phyloP scores from a whole-genome alignment of 2,329 filamentous ascomycete species.

The Alternaria sp. region DNA sequence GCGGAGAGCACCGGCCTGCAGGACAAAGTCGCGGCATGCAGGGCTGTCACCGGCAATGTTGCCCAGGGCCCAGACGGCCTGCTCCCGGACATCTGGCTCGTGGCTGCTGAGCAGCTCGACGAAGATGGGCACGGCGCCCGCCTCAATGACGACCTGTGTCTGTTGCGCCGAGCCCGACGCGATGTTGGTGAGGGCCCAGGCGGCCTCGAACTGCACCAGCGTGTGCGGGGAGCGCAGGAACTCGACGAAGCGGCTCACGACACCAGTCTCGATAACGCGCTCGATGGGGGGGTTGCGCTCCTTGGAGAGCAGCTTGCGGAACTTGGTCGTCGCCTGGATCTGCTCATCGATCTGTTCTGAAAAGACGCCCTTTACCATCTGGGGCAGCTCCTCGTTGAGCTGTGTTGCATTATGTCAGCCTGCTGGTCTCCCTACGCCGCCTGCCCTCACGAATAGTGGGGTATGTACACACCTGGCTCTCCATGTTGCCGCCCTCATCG shows the following conservation, averaged over 20 bases:
- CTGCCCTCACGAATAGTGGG: constrained; percentile 27
- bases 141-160: constrained; percentile 98
- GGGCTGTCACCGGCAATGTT: constrained; percentile 99
- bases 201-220: constrained; percentile 97
- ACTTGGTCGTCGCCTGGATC: constrained; percentile 97
- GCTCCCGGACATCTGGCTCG: constrained; percentile 96
- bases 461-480: constrained; percentile 81
- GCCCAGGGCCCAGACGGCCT: constrained; percentile 97
- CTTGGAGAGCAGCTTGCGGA: constrained; percentile 96
- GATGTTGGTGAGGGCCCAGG: constrained; percentile 99
- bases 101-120: constrained; percentile 94
- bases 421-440: neutral
- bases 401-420: constrained; percentile 53
- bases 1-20: constrained; percentile 88
- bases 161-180: constrained; percentile 96
- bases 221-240: constrained; percentile 98
- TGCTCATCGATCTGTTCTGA: constrained; percentile 98
- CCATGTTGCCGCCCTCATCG: constrained; percentile 92
- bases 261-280: constrained; percentile 98
- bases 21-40: constrained; percentile 94
- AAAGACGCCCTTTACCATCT: constrained; percentile 98
- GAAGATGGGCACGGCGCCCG: constrained; percentile 97
- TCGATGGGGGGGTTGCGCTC: constrained; percentile 99
- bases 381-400: constrained; percentile 96
- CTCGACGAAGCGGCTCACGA: constrained; percentile 96